Base-by-base conservation (phyloP, 495 filamentous ascomycete species). In the Pyrenopolyporus hunteri region DNA sequence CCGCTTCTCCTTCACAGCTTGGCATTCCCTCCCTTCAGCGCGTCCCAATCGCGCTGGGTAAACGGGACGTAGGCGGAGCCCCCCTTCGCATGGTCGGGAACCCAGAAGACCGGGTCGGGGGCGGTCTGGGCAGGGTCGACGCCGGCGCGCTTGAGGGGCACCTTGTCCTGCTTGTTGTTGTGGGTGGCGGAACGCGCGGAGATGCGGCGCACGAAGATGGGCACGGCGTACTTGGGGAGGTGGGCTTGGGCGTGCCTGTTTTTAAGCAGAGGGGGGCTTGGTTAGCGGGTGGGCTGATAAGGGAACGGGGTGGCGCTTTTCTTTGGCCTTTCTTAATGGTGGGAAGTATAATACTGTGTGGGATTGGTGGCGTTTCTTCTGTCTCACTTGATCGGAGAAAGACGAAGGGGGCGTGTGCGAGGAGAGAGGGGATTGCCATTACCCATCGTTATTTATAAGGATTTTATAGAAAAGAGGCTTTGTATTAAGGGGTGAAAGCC, bases 161-260 rank as follows among this genome's bases (percentile, higher is more conserved):
- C 83, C 73, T 92, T 94, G 68, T 90, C 88, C 76, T 92, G 89
- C 75, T 94, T 94, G 68, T 92, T 87, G 70, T 92, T 93, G 69
- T 94, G 88, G 55, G 86, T 91, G 16, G 86, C 82, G 26, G 79
- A 81, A 31, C 83, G 76, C 40, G 76, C 79, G 35, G 77, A 67
- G 3, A 88, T 82, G 17, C 91, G 67, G 0, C 90, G 77, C 20
- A 93, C 61, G 70, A 94, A 93, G 2, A 91, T 67, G 3, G 90
- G 90, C 0, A 93, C 89, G 0, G 90, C 89, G 74, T 92, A 93
- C 46, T 78, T 79, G 1, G 90, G 90, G 19, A 93, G 73, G 37
- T 83, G 76, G 11, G 76, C 70, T 0, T 85, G 77, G 3, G 80
- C 75, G 59, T 85, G 76, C 49, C 76, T 82, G 17, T 39, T 36